Evolutionary conservation across 371 early-diverging fungal species (phyloP).

Genomic region (Mucor circinelloides): DNA sequence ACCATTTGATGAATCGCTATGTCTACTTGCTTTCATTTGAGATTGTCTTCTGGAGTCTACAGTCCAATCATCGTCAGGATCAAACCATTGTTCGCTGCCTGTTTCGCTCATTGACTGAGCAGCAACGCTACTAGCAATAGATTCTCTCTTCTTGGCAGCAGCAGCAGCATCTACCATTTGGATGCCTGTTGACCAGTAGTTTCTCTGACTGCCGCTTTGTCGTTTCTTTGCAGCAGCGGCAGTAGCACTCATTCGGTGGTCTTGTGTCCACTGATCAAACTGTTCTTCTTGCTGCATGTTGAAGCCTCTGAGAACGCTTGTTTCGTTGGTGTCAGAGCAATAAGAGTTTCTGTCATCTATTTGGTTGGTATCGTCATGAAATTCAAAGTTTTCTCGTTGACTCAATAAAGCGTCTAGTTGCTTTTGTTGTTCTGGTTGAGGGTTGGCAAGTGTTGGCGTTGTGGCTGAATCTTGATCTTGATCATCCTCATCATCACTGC

Average conservation of each 20-base stretch:
- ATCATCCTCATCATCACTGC: background rate
- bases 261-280: background rate
- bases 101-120: slow-evolving; percentile 13
- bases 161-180: slow-evolving; percentile 19
- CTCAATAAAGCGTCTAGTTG: background rate
- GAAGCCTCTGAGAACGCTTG: slow-evolving; percentile 4
- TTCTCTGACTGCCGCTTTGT: slow-evolving; percentile 37
- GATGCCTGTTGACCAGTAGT: slow-evolving; percentile 38
- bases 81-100: slow-evolving; percentile 31
- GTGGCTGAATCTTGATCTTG: slow-evolving; percentile 15
- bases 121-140: slow-evolving; percentile 14
- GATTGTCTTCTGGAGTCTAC: background rate
- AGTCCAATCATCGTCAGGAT: slow-evolving; percentile 25
- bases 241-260: background rate
- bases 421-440: slow-evolving; percentile 1
- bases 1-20: slow-evolving; percentile 13
- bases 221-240: slow-evolving; percentile 10
- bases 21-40: background rate
- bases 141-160: slow-evolving; percentile 23
- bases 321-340: slow-evolving; percentile 18
- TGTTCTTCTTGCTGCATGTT: slow-evolving; percentile 2
- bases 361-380: slow-evolving; percentile 9
- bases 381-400: slow-evolving; percentile 9
- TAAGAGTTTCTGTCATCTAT: background rate
- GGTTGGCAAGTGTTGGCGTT: slow-evolving; percentile 20